A percentile compares a stretch with the other conserved stretches of the same genome.
Evolutionary conservation across 1,139 yeast genomes (phyloP).

Genomic region (Blastobotrys malaysiensis): DNA sequence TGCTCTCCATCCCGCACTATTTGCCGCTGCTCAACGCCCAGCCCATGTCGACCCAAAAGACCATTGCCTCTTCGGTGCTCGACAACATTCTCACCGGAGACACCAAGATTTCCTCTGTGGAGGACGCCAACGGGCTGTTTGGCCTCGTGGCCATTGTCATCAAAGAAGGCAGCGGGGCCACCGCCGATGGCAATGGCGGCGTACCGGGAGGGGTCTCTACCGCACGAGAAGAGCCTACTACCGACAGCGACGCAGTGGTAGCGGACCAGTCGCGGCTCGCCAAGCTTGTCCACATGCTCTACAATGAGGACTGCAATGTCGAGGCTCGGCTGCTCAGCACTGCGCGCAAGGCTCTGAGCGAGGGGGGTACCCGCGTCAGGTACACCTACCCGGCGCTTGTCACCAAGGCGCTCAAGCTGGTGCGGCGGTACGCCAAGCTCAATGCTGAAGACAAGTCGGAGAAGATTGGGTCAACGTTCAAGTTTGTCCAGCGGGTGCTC

Average conservation of each 20-base stretch:
- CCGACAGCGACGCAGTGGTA: conserved; percentile 29
- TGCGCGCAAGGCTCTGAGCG: conserved; percentile 50
- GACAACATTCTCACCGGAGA: conserved; percentile 29
- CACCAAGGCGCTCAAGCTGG: conserved; percentile 51
- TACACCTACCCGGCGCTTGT: conserved; percentile 75
- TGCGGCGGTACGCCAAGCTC: conserved; percentile 42
- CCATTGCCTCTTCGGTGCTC: conserved; percentile 34
- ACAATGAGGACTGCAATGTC: conserved; percentile 44
- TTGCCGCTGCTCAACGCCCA: conserved; percentile 36
- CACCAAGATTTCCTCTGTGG: conserved; percentile 24
- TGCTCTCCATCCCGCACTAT: conserved; percentile 34
- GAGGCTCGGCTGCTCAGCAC: conserved; percentile 54
- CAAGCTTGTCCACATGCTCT: conserved; percentile 60
- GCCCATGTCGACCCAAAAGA: conserved; percentile 34
- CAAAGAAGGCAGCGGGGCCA: conserved; percentile 20
- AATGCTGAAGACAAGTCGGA: conserved; percentile 26
- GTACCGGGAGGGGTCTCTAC: conserved; percentile 20
- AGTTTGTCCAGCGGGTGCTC: conserved; percentile 64
- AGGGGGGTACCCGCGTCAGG: conserved; percentile 50
- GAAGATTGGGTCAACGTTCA: conserved; percentile 52
- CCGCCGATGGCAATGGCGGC: conserved; percentile 10
- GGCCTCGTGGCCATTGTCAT: conserved; percentile 37
- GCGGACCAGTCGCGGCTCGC: conserved; percentile 65
- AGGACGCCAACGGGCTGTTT: conserved; percentile 36
- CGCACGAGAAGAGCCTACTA: conserved; percentile 17